phyloP scores from a whole-genome alignment of 441 rosid genomes.

The Monsonia emarginata region DNA sequence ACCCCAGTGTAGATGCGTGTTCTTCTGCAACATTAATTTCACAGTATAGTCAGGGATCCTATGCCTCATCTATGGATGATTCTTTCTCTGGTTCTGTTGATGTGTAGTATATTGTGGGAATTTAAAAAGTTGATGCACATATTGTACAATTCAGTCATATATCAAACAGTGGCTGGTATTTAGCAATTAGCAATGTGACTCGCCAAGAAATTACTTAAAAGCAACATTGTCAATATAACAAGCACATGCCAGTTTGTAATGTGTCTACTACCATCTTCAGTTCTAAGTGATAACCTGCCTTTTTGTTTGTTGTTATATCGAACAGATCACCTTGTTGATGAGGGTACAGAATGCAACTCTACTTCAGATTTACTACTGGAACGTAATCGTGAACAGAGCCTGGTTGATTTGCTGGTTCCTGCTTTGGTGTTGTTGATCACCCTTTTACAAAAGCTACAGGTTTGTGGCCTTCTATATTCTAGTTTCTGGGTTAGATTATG shows the following conservation, averaged over 20 bases:
- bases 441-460: conserved; percentile 76
- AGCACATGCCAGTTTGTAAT: neutral
- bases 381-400: conserved; percentile 89
- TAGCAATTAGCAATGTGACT: neutral
- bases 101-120: neutral
- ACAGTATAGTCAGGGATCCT: neutral
- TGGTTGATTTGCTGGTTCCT: conserved; percentile 82
- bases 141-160: neutral
- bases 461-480: conserved; percentile 23
- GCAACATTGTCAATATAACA: neutral
- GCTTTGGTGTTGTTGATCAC: conserved; percentile 61
- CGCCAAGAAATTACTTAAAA: neutral
- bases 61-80: neutral
- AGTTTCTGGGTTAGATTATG: neutral
- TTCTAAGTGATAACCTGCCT: neutral
- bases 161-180: neutral
- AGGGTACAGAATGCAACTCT: conserved; percentile 89
- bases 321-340: conserved; percentile 94
- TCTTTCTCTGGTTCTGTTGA: neutral
- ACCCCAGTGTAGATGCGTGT: neutral
- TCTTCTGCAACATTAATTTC: neutral
- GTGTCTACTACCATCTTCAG: neutral
- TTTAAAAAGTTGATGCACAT: neutral
- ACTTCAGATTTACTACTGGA: conserved; percentile 87
- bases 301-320: conserved; percentile 2